Evolutionary conservation across 331 rosid species (phyloP), one percentile per base, ranked within the genome.

Genomic region (Stylosanthes scabra): DNA sequence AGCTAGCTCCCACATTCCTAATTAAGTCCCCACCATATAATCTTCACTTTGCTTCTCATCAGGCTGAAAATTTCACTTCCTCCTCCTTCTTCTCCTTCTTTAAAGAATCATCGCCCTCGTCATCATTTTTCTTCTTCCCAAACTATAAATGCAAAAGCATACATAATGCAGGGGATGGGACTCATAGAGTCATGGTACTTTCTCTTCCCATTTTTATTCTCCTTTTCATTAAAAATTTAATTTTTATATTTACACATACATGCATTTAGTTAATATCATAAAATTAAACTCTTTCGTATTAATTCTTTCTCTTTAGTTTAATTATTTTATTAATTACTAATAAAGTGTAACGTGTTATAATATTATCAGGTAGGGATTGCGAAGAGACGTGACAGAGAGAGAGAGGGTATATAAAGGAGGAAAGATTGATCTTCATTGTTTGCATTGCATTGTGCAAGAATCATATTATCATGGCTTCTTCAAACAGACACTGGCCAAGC

Each of bases 401-500:
- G 39, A 81, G 88, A 77, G 86, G 83, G 86, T 93, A 90, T 89
- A 89, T 89, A 89, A 87, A 83, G n/a, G n/a, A 31, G 37, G 37
- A 31, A 31, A 6, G 39, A 34, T 34, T 0, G 6, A 34, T 3
- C 6, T 34, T 34, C 39, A 3, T 34, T 34, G 6, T 3, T 34
- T 34, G 25, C 39, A 34, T 34, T 34, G 25, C 39, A 47, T 65
- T n/a, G n/a, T n/a, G n/a, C n/a, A n/a, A n/a, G n/a, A n/a, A n/a
- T n/a, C n/a, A n/a, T n/a, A n/a, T n/a, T 80, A 66, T 83, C 88
- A 93, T 94, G 97, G 92, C 99, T 85, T 91, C 99, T 55, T 91
- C 99, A n/a, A 94, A 94, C 79, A 88, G 96, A 87, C 99, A 94
- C 89, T 94, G 97, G 99, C 97, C 99, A 42, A 94, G 99, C 83